phyloP scores from a whole-genome alignment of 2,329 filamentous ascomycete genomes.

The Fusarium virguliforme region DNA sequence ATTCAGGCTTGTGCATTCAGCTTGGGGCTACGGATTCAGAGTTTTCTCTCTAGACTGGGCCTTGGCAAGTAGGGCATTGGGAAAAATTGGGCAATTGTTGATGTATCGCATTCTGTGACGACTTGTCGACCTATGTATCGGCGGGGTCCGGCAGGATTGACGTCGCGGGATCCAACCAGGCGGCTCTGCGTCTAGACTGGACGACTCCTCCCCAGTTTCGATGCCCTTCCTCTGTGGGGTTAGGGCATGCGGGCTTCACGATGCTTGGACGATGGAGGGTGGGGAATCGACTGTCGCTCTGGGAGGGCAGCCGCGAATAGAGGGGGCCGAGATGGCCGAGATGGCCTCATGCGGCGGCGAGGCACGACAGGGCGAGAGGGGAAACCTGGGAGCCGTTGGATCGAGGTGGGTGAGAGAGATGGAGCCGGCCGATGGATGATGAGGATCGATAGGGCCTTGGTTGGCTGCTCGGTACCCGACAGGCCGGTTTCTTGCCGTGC shows the following conservation, averaged over 20 bases:
- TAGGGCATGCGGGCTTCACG: conserved; percentile 32
- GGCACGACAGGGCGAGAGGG: conserved; percentile 31
- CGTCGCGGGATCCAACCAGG: conserved; percentile 18
- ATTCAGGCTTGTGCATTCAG: conserved; percentile 14
- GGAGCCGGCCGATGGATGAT: conserved; percentile 11
- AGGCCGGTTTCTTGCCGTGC: conserved; percentile 24
- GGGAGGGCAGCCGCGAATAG: conserved; percentile 15
- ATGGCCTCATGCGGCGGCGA: conserved; percentile 41
- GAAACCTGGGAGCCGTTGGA: conserved; percentile 30
- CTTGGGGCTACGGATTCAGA: conserved; percentile 12
- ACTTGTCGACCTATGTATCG: conserved; percentile 8
- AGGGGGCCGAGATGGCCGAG: conserved; percentile 25
- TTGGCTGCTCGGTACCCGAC: not conserved
- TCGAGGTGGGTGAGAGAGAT: conserved; percentile 15
- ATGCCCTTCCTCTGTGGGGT: conserved; percentile 21
- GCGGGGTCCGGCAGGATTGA: conserved; percentile 22
- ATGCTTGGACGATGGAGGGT: conserved; percentile 31
- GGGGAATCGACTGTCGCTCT: conserved; percentile 46
- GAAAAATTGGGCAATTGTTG: conserved; percentile 2
- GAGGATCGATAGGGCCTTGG: not conserved
- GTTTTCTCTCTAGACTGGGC: conserved; percentile 15
- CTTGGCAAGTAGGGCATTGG: not conserved
- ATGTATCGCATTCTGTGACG: conserved; percentile 8
- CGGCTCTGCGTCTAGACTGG: conserved; percentile 22
- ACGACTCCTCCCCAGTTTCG: conserved; percentile 15